Evolutionary conservation across 257 asterid genomes (phyloP).

Genomic region (Solanum corneliomulleri): DNA sequence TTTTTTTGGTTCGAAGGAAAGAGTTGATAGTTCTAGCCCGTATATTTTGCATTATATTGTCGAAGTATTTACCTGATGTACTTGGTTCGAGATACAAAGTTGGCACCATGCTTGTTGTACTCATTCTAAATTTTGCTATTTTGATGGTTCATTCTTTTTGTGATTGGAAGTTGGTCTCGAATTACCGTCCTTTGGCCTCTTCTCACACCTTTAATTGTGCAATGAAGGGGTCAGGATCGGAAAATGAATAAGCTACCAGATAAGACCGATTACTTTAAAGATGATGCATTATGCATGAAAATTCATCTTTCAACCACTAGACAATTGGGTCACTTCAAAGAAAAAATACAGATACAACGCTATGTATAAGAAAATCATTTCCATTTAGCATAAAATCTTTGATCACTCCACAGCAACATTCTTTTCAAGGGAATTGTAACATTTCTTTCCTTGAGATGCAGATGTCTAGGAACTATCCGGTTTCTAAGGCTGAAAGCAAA

Average conservation of each 20-base stretch:
- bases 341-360: background rate
- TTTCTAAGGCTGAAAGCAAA: slow-evolving; percentile 21
- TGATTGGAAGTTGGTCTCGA: background rate
- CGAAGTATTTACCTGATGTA: background rate
- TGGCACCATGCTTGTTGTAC: background rate
- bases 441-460: slow-evolving; percentile 16
- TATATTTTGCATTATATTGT: background rate
- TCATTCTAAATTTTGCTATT: background rate
- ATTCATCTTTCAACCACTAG: background rate
- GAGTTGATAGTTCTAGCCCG: background rate
- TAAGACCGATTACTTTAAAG: background rate
- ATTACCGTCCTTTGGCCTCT: background rate
- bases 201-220: background rate
- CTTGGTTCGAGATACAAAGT: too few species aligned
- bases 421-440: slow-evolving; percentile 5
- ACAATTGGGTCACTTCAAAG: background rate
- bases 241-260: background rate
- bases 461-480: slow-evolving; percentile 21
- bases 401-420: slow-evolving; percentile 21
- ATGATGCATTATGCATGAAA: background rate
- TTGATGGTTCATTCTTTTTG: background rate
- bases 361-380: background rate
- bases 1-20: background rate
- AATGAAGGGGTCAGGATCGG: background rate
- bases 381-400: slow-evolving; percentile 23